Conservation (phyloP, 495 filamentous ascomycete species). For the Podospora conica region DNA sequence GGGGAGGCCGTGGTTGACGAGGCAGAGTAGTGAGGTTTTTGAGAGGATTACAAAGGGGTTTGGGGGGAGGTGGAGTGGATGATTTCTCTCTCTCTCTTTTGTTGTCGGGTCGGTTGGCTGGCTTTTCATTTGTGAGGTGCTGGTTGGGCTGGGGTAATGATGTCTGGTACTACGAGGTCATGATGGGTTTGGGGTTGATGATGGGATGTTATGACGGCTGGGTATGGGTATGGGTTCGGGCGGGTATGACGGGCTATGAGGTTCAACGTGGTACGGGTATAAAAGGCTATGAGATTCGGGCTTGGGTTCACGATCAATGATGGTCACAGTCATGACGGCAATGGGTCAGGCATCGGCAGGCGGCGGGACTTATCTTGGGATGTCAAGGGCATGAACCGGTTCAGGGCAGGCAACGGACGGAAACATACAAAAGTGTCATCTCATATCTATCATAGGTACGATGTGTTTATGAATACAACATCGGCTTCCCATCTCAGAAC, state of each 20-base stretch:
- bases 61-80: slow-evolving; percentile 1
- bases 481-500: background rate
- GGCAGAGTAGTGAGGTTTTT: slow-evolving; percentile 8
- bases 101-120: background rate
- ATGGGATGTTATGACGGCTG: background rate
- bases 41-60: background rate
- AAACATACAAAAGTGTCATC: background rate
- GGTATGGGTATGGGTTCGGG: background rate
- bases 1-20: background rate
- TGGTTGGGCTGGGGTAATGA: background rate
- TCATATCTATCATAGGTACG: background rate
- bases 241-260: background rate
- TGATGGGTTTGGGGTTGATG: background rate
- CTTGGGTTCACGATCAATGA: background rate
- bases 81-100: background rate
- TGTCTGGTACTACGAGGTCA: background rate
- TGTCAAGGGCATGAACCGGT: background rate
- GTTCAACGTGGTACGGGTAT: background rate
- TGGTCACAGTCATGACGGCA: background rate
- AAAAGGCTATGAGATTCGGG: background rate
- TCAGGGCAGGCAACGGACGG: background rate
- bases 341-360: background rate
- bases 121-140: background rate
- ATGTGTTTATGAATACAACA: background rate
- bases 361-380: background rate